Evolutionary conservation across 2,329 filamentous ascomycete genomes (phyloP), one percentile per base, ranked within the genome.

Genomic region (Coniochaeta sp.): DNA sequence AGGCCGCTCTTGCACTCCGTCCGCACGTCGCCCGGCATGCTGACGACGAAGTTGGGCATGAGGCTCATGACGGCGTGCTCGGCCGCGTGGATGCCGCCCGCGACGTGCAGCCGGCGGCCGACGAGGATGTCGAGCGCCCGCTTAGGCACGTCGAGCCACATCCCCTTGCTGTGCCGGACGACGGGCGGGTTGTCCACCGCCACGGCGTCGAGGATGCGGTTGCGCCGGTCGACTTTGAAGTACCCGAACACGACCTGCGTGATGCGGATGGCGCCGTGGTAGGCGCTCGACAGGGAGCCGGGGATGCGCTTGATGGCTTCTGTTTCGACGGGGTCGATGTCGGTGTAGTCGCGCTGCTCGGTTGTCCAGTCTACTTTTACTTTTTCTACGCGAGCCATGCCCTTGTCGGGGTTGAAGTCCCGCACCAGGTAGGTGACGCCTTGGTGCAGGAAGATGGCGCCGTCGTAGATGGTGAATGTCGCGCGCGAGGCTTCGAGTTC

Each of bases 331-430:
- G 94, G 91, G 65, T 97, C 94, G 52, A 97, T 86, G 63, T 97
- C 91, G 0, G 91, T 97, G 66, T 82, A 96, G 67, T 97, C 92
- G 42, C 94, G 84, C 65, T 96, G 92, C 63, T 86, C 83, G 0
- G 94, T 99, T 1, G 86, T 95, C 91, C 91, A 99, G 63, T 96
- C 90, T 26, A 97, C 91, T 56, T 88, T 87, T 48, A 96, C 92
- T 54, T 82, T 82, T 67, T 94, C 86, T 4, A 99, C 94, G 58
- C 87, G 87, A 4, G 94, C 94, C 58, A 96, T 85, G 62, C 85
- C 85, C 55, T 79, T 79, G 30, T 94, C 89, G 1, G 88, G 86
- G 56, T 82, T 82, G 62, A 97, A 91, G 60, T 97, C 91, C 59
- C 90, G 87, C 50, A 99, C 89, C 2, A 97, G 78, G 63, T 96